These are phyloP conservation scores for Stagonosporopsis chrysanthemi DNA, from an alignment of 2,329 filamentous ascomycete genomes.

Conservation along the genomic window DNA sequence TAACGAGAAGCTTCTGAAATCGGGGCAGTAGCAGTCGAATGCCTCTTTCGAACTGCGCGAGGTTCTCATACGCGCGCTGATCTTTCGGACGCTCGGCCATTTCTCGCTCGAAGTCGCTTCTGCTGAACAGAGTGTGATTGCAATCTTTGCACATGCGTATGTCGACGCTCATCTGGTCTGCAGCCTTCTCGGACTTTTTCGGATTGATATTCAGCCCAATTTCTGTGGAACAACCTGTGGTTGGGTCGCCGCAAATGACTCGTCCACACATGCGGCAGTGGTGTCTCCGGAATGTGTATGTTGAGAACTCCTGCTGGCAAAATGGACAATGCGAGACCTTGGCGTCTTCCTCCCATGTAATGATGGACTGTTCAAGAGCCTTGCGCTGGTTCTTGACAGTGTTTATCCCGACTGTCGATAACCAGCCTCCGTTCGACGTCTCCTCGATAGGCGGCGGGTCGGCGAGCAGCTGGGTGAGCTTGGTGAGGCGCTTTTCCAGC, in stretches of 20 bases:
- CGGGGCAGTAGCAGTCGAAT: constrained; percentile 82
- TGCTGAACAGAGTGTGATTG: constrained; percentile 73
- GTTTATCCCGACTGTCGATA: constrained; percentile 51
- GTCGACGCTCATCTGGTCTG: constrained; percentile 73
- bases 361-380: constrained; percentile 85
- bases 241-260: constrained; percentile 88
- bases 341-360: constrained; percentile 93
- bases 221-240: constrained; percentile 84
- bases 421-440: constrained; percentile 58
- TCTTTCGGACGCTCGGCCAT: constrained; percentile 73
- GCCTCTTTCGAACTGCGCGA: constrained; percentile 86
- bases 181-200: constrained; percentile 51
- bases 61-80: constrained; percentile 81
- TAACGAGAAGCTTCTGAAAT: constrained; percentile 79
- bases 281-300: constrained; percentile 90
- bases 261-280: constrained; percentile 94
- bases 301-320: constrained; percentile 93
- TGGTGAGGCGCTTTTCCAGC: constrained; percentile 89
- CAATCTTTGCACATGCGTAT: constrained; percentile 94
- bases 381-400: constrained; percentile 75
- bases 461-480: constrained; percentile 83
- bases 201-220: constrained; percentile 75
- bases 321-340: constrained; percentile 84
- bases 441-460: constrained; percentile 72
- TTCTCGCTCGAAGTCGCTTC: constrained; percentile 79